phyloP scores from a whole-genome alignment of 2,329 filamentous ascomycete genomes.

The Apiospora kogelbergensis region DNA sequence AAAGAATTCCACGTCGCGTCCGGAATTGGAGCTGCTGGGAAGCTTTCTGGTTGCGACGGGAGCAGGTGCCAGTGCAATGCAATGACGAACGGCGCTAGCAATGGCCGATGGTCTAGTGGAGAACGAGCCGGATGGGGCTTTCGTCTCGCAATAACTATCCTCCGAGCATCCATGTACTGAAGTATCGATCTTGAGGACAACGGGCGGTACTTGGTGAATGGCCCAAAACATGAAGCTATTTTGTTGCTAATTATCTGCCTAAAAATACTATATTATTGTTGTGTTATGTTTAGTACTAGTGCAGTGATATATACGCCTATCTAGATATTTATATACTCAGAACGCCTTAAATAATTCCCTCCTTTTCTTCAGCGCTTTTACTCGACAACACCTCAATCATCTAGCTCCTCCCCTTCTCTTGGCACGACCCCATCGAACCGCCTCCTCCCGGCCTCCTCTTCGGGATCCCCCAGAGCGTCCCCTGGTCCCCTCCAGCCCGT shows the following conservation, averaged over 20 bases:
- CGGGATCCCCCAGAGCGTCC: slow-evolving; percentile 53
- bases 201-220: too few species aligned
- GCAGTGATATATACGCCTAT: too few species aligned
- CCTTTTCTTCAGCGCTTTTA: not conserved
- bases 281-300: too few species aligned
- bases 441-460: slow-evolving; percentile 27
- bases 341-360: not conserved
- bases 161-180: not conserved
- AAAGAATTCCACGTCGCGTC: slow-evolving; percentile 5
- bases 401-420: not conserved
- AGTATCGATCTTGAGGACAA: not conserved
- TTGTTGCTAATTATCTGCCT: too few species aligned
- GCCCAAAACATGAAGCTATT: too few species aligned
- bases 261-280: too few species aligned
- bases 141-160: not conserved
- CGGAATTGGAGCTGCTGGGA: not conserved
- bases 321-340: not conserved
- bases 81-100: not conserved
- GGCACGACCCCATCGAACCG: not conserved
- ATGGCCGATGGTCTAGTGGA: not conserved
- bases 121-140: not conserved
- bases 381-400: not conserved
- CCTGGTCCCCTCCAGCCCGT: slow-evolving; percentile 50
- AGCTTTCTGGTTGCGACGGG: slow-evolving; percentile 4
- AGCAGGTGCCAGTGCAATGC: not conserved